phyloP scores from a whole-genome alignment of 1,139 yeast species.

The Suzukiozyma palmioleophila region DNA sequence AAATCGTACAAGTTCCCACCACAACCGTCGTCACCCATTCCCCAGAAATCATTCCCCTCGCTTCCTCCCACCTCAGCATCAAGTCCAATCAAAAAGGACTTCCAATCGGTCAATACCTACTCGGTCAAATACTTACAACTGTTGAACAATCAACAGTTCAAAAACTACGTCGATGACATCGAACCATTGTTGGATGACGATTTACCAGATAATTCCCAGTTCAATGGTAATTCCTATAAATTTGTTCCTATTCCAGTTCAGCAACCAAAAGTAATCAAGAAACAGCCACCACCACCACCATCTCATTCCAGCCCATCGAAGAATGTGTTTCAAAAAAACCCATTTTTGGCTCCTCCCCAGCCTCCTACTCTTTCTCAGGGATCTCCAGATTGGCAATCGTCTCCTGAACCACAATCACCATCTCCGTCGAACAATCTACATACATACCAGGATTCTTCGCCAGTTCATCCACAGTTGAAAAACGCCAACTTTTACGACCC shows the following conservation, averaged over 20 bases:
- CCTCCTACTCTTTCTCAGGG: slow-evolving; percentile 38
- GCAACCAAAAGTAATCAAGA: slow-evolving; percentile 23
- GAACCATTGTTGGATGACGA: slow-evolving; percentile 28
- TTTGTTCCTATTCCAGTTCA: slow-evolving; percentile 43
- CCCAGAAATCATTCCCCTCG: slow-evolving; percentile 7
- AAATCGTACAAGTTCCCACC: slow-evolving; percentile 50
- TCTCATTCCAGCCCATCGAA: slow-evolving; percentile 9
- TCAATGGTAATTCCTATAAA: slow-evolving; percentile 12
- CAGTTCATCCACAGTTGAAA: slow-evolving; percentile 21
- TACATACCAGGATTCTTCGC: slow-evolving; percentile 16
- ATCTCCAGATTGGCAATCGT: slow-evolving; percentile 36
- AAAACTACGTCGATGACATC: slow-evolving; percentile 37
- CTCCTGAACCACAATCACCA: slow-evolving; percentile 42
- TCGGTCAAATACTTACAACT: slow-evolving; percentile 45
- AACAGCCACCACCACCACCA: slow-evolving; percentile 5
- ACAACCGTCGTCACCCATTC: slow-evolving; percentile 18
- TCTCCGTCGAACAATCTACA: slow-evolving; percentile 20
- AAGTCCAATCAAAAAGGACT: slow-evolving; percentile 8
- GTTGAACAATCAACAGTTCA: slow-evolving; percentile 17
- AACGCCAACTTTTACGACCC: slow-evolving; percentile 32
- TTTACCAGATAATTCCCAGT: slow-evolving; percentile 4
- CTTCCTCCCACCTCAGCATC: slow-evolving; percentile 4
- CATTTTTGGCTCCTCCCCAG: slow-evolving; percentile 42
- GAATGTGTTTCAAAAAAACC: slow-evolving; percentile 13
- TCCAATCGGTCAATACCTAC: slow-evolving; percentile 26